Conservation (phyloP, 169 alveolate genomes). For the Plasmodium coatneyi region DNA sequence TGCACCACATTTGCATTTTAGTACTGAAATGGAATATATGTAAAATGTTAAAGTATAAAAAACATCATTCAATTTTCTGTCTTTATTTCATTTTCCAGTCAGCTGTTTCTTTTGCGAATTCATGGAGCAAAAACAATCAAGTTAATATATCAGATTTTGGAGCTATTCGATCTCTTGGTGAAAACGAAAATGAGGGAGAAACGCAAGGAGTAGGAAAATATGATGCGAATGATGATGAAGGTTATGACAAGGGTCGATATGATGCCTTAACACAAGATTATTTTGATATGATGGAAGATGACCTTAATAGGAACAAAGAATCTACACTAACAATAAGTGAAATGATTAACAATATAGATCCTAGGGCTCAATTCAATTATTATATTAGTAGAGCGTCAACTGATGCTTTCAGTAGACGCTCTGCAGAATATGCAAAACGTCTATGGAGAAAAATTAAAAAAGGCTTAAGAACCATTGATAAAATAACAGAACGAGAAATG, state of each 20-base stretch:
- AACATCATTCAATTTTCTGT: neutral
- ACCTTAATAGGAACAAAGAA: neutral
- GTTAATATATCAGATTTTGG: neutral
- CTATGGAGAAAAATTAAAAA: neutral
- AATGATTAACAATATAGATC: neutral
- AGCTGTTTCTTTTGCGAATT: neutral
- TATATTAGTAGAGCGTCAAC: neutral
- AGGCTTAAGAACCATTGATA: neutral
- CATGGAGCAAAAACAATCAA: neutral
- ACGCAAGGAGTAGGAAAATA: neutral
- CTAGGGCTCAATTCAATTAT: neutral
- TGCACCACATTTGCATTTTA: neutral
- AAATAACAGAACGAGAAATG: neutral
- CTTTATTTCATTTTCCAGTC: neutral
- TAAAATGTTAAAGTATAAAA: neutral
- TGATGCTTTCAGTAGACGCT: too few relatives aligned
- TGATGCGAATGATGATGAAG: neutral
- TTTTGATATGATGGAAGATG: conserved; percentile 16
- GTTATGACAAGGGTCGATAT: conserved; percentile 12
- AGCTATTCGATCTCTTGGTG: conserved; percentile 7
- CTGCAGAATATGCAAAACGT: neutral
- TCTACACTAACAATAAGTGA: neutral
- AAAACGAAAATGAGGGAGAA: neutral
- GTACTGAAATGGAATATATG: neutral
- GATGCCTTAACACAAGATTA: conserved; percentile 13